Conservation (phyloP, 176 grass and related monocot genomes). For the Areca catechu region DNA sequence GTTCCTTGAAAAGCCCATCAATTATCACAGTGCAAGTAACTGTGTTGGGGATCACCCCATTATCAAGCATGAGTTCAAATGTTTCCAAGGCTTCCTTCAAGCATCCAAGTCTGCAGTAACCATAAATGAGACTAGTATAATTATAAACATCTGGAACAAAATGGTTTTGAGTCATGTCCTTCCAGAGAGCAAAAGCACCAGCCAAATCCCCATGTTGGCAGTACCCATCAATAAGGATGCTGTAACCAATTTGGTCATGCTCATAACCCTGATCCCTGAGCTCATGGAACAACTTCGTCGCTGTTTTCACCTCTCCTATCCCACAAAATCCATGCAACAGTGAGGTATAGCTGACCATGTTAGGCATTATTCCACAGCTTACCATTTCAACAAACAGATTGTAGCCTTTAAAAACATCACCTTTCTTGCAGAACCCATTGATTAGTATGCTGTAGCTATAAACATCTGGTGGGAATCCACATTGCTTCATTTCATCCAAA, state of each 20-base stretch:
- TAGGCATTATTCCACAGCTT: slow-evolving; percentile 15
- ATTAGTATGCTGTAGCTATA: slow-evolving; percentile 21
- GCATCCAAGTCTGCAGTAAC: slow-evolving; percentile 49
- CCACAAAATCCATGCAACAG: slow-evolving; percentile 21
- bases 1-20: slow-evolving; percentile 43
- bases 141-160: slow-evolving; percentile 17
- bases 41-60: slow-evolving; percentile 43
- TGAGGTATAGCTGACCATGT: slow-evolving; percentile 16
- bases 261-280: slow-evolving; percentile 10
- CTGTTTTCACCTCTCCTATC: slow-evolving; percentile 15
- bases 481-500: slow-evolving; percentile 22
- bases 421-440: slow-evolving; percentile 25
- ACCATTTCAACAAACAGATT: slow-evolving; percentile 20
- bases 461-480: slow-evolving; percentile 12
- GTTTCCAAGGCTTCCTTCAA: slow-evolving; percentile 41
- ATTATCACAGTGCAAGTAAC: slow-evolving; percentile 65
- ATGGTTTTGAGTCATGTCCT: slow-evolving; percentile 20
- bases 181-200: slow-evolving; percentile 16
- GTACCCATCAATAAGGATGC: slow-evolving; percentile 20
- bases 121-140: slow-evolving; percentile 61
- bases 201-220: slow-evolving; percentile 14
- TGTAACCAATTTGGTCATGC: slow-evolving; percentile 15
- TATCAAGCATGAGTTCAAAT: slow-evolving; percentile 56
- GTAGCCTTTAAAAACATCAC: slow-evolving; percentile 21
- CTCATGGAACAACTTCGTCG: slow-evolving; percentile 14